Evolutionary conservation across 1,284 basidiomycete species (phyloP).

Genomic region (Microbotryum lychnidis-dioicae): DNA sequence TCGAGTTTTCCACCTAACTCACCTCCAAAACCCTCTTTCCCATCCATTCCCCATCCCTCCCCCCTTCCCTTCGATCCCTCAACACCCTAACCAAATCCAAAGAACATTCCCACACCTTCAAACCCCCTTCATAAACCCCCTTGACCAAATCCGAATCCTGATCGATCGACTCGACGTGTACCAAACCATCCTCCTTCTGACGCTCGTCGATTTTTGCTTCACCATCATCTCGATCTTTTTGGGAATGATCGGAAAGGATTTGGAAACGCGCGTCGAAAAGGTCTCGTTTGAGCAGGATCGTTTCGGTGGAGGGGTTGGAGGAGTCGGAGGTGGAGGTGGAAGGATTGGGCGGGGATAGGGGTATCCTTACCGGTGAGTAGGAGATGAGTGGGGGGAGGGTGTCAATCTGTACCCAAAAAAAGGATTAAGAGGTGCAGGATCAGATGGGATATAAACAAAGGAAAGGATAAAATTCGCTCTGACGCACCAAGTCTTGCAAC

Average conservation of each 20-base stretch:
- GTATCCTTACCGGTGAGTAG: slow-evolving; percentile 35
- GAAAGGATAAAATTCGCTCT: too few species aligned
- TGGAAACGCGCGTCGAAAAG: slow-evolving; percentile 92
- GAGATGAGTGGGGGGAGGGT: slow-evolving; percentile 37
- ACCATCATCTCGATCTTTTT: slow-evolving; percentile 33
- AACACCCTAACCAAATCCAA: slow-evolving; percentile 61
- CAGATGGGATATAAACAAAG: not conserved
- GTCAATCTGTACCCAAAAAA: slow-evolving; percentile 20
- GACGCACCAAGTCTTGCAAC: too few species aligned
- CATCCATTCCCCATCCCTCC: slow-evolving; percentile 7
- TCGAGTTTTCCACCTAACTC: slow-evolving; percentile 11
- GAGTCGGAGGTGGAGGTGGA: not conserved
- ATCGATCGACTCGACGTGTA: slow-evolving; percentile 52
- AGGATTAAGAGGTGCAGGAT: not conserved
- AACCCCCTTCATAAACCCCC: slow-evolving; percentile 86
- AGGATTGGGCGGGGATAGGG: slow-evolving; percentile 6
- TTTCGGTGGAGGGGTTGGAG: not conserved
- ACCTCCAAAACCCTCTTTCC: slow-evolving; percentile 61
- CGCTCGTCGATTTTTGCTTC: slow-evolving; percentile 22
- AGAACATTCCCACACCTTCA: slow-evolving; percentile 97
- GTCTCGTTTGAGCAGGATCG: slow-evolving; percentile 61
- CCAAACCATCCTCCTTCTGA: slow-evolving; percentile 31
- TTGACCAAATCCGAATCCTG: slow-evolving; percentile 83
- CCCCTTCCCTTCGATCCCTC: slow-evolving; percentile 1
- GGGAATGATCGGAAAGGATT: slow-evolving; percentile 53